Evolutionary conservation across 371 early-diverging fungal species (phyloP).

Genomic region (Syncephalastrum monosporum): DNA sequence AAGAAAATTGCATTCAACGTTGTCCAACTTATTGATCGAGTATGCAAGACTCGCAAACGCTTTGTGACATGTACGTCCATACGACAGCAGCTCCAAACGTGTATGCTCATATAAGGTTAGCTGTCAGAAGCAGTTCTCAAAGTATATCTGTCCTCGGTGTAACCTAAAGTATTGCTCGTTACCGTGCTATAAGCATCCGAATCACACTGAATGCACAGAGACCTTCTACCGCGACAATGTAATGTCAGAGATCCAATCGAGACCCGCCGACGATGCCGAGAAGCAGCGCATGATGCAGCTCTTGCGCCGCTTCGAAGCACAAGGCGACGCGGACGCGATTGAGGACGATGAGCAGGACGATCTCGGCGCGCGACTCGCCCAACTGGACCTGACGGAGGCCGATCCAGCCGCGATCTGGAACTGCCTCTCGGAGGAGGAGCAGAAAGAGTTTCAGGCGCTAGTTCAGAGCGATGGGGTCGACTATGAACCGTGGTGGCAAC

Average conservation of each 20-base stretch:
- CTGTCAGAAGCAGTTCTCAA: slow-evolving; percentile 54
- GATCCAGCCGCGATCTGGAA: slow-evolving; percentile 53
- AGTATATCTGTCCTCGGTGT: slow-evolving; percentile 73
- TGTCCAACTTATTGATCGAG: no score
- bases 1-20: no score
- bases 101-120: no score
- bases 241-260: slow-evolving; percentile 55
- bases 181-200: slow-evolving; percentile 59
- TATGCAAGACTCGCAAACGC: no score
- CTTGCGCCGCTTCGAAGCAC: slow-evolving; percentile 53
- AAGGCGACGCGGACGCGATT: slow-evolving; percentile 21
- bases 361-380: slow-evolving; percentile 43
- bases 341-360: slow-evolving; percentile 33
- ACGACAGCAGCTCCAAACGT: no score
- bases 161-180: slow-evolving; percentile 70
- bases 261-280: slow-evolving; percentile 37
- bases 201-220: slow-evolving; percentile 63
- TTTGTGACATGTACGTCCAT: no score
- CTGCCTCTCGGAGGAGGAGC: slow-evolving; percentile 53
- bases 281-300: slow-evolving; percentile 55
- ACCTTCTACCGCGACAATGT: slow-evolving; percentile 64
- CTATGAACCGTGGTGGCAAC: slow-evolving; percentile 46
- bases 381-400: slow-evolving; percentile 53
- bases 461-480: slow-evolving; percentile 8
- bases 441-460: slow-evolving; percentile 47